Base-by-base conservation (phyloP, 331 rosid species). In the Acacia concinna region DNA sequence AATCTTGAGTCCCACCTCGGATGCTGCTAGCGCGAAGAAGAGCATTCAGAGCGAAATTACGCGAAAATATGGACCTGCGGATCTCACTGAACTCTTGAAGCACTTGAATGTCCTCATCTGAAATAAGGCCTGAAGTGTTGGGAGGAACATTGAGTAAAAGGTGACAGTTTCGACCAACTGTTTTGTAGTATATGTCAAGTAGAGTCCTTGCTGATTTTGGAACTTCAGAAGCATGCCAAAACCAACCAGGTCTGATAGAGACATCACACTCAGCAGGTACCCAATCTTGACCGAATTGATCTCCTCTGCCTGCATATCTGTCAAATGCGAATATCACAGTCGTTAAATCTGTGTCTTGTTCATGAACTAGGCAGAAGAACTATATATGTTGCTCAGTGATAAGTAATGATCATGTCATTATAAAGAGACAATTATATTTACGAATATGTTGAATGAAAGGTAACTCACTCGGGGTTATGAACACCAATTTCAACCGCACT, bases 161-260 rank as follows among this genome's bases (percentile, higher is more conserved):
- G 51, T 74, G 84, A 76, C 98, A 95, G 86, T 93, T 95, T 84
- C 97, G 84, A 30, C 99, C 97, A 14, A 47, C 88, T 1, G 99
- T 88, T 62, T 88, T 90, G 85, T 93, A 95, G 92, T 91, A 95
- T 56, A 95, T 72, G 63, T 95, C 97, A 49, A 95, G 99, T 57
- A 95, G 91, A 47, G 80, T 86, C 79, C 82, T 85, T n/a, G 91
- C 97, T 23, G 99, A 93, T 57, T 85, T 95, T 32, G 99, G 99
- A 80, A 23, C 75, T 83, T 95, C 93, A 3, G 89, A 88, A 40
- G 90, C 73, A 84, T 91, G 98, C 99, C 99, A 95, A 87, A 95
- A 95, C 99, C 99, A 95, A 84, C 93, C 88, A 32, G 94, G 87
- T 76, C 99, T 87, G 73, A 93, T 90, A 23, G 99, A 95, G 83